phyloP scores from a whole-genome alignment of 2,329 filamentous ascomycete species.

The Colletotrichum sp. region DNA sequence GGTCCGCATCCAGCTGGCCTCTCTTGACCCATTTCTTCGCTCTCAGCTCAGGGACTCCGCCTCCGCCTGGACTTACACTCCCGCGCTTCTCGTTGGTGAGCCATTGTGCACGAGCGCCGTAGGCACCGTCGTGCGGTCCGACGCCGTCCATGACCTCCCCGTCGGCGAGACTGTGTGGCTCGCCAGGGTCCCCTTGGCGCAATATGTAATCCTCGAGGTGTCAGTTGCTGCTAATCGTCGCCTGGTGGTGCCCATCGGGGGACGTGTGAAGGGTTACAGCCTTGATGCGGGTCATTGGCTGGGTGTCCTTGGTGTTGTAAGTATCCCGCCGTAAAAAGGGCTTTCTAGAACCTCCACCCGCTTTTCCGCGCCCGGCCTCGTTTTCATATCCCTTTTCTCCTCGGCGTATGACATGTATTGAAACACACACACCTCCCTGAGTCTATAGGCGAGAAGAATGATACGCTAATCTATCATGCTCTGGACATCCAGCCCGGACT shows the following conservation, averaged over 20 bases:
- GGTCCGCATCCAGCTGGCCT: conserved; percentile 40
- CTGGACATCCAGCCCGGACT: conserved; percentile 60
- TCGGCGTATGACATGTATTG: neutral
- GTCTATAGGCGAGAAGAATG: neutral
- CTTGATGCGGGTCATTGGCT: neutral
- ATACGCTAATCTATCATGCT: neutral
- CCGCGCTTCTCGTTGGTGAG: neutral
- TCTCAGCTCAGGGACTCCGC: conserved; percentile 66
- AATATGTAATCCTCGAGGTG: neutral
- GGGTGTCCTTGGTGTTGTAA: neutral
- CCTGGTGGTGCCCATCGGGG: neutral
- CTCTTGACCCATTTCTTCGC: conserved; percentile 77
- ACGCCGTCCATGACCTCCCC: neutral
- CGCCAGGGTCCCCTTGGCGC: neutral
- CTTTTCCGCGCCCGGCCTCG: neutral
- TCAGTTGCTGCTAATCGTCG: neutral
- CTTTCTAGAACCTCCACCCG: neutral
- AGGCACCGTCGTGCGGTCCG: neutral
- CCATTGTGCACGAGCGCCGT: neutral
- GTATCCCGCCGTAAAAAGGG: neutral
- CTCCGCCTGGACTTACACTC: neutral
- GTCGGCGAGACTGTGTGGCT: neutral
- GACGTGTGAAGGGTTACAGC: neutral
- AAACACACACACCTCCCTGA: neutral
- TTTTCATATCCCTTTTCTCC: neutral